phyloP scores from a whole-genome alignment of 148 eudicot genomes.

The Vaccinium darrowii region DNA sequence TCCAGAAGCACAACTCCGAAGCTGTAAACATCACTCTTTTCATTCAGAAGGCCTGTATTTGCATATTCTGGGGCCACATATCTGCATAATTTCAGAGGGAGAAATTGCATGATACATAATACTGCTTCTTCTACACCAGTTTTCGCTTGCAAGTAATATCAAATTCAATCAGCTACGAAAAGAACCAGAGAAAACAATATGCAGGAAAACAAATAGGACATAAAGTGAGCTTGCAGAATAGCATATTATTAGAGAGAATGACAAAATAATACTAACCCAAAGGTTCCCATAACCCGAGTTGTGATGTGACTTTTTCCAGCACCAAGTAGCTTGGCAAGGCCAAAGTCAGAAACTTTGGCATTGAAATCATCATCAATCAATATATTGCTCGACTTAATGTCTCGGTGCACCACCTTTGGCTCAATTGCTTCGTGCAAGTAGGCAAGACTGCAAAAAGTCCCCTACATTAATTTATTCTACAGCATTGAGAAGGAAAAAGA shows the following conservation, averaged over 20 bases:
- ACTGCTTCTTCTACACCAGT: not conserved
- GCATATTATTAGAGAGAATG: slow-evolving; percentile 14
- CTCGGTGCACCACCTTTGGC: slow-evolving; percentile 83
- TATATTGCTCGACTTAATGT: slow-evolving; percentile 78
- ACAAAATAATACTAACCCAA: slow-evolving; percentile 43
- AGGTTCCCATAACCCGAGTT: slow-evolving; percentile 82
- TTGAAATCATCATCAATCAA: slow-evolving; percentile 62
- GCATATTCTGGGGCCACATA: slow-evolving; percentile 85
- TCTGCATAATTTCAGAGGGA: slow-evolving; percentile 32
- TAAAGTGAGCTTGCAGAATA: not conserved
- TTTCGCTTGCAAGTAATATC: not conserved
- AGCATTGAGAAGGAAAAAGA: not conserved
- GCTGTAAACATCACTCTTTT: slow-evolving; percentile 78
- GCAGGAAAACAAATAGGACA: too few species aligned
- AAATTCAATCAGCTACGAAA: not conserved
- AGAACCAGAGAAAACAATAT: not conserved
- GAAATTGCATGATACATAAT: not conserved
- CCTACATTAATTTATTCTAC: not conserved
- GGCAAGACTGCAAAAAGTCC: slow-evolving; percentile 52
- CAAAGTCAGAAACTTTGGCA: slow-evolving; percentile 78
- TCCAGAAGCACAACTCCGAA: slow-evolving; percentile 68
- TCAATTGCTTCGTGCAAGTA: slow-evolving; percentile 78
- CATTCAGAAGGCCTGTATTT: slow-evolving; percentile 70
- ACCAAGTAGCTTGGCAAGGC: slow-evolving; percentile 73
- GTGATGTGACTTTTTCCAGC: slow-evolving; percentile 78